Percentiles rank a stretch among this genome's conserved stretches.
phyloP scores from a whole-genome alignment of 805 yeast species.

The Kodamaea kaohsiungensis region DNA sequence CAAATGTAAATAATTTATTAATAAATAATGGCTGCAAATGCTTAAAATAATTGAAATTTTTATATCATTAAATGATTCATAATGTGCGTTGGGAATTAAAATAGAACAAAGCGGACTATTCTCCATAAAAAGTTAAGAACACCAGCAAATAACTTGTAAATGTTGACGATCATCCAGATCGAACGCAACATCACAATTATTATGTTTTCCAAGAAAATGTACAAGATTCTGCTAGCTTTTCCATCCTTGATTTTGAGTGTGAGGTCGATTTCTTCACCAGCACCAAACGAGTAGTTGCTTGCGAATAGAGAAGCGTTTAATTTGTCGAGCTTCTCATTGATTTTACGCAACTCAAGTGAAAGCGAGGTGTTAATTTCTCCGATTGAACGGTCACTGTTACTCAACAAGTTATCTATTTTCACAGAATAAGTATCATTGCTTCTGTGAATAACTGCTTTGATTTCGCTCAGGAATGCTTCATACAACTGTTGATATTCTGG shows the following conservation, averaged over 20 bases:
- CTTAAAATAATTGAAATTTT: no score
- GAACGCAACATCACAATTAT: conserved; percentile 54
- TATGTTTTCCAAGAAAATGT: conserved; percentile 49
- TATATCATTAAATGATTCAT: no score
- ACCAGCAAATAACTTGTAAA: conserved; percentile 38
- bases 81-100: background rate
- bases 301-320: conserved; percentile 34
- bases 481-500: conserved; percentile 37
- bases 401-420: conserved; percentile 59
- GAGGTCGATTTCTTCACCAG: conserved; percentile 17
- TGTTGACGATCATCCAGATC: conserved; percentile 57
- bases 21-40: background rate
- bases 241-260: conserved; percentile 23
- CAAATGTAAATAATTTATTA: background rate
- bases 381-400: conserved; percentile 64
- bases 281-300: conserved; percentile 6
- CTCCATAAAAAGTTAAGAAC: conserved; percentile 18
- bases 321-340: conserved; percentile 50
- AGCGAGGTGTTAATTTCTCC: conserved; percentile 75
- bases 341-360: conserved; percentile 57
- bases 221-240: conserved; percentile 38
- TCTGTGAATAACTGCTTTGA: conserved; percentile 34
- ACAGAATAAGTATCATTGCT: conserved; percentile 49
- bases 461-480: conserved; percentile 34
- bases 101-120: conserved; percentile 5